Base-by-base conservation (phyloP, 2,329 filamentous ascomycete species). In the Fusarium decemcellulare region DNA sequence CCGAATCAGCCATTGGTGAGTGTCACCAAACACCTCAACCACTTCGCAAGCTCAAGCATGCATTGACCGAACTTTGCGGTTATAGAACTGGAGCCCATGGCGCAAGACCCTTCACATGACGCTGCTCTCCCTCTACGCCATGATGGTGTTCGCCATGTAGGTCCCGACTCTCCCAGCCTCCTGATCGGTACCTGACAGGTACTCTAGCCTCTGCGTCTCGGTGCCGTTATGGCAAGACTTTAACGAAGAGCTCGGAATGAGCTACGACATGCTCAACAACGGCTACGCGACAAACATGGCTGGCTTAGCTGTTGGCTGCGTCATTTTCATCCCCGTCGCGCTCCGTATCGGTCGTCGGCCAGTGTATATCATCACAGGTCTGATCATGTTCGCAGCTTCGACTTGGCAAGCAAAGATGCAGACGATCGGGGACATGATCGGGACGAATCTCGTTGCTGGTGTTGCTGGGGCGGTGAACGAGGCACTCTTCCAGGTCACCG, bases 381-480 rank as follows among this genome's bases (percentile, higher is more conserved):
- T 70, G 1, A 30, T 73, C 3, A 58, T 77, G 56, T 68, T 74
- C 2, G 76, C 63, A 6, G 42, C 59, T 2, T 61, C 65, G 1
- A 64, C 68, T 9, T 78, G 76, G 76, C 68, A 69, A 8, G 72
- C 74, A 2, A 59, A 63, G 39, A 76, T 72, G 59, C 56, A 57
- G 4, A 75, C 71, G 0, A 32, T 53, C 4, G 46, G 65, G 1
- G 72, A 77, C 4, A 56, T 77, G 43, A 63, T 71, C 32, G 52
- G 73, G 3, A 67, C 61, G 27, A 76, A 76, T 23, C 27, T 72
- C 0, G 59, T 78, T 0, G 72, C 75, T 9, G 81, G 81, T 0
- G 54, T 82, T 14, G 79, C 79, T 5, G 80, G 78, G 9, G 76
- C 79, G 1, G 77, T 77, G 1, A 81, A 81, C 18, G 79, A 82